Conservation (phyloP, 1,284 basidiomycete species). For the Tilletia setariae region DNA sequence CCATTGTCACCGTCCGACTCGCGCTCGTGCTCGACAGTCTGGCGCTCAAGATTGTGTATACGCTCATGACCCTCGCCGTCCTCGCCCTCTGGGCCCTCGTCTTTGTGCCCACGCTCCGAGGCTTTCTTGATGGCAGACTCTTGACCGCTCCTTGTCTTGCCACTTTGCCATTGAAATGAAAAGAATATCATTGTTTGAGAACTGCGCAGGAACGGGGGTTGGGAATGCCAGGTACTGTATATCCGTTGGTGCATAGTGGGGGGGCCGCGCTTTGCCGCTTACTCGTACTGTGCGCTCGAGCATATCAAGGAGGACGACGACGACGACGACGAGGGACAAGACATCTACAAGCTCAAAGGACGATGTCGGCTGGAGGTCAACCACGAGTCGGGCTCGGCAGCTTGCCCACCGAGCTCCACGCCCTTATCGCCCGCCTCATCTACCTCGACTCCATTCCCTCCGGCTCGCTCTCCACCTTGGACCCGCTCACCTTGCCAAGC, state of each 20-base stretch:
- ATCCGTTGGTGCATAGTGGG: too few relatives aligned
- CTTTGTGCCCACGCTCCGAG: slow-evolving; percentile 37
- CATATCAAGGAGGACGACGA: too few relatives aligned
- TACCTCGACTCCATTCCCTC: slow-evolving; percentile 41
- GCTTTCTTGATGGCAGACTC: slow-evolving; percentile 35
- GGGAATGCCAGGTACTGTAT: too few relatives aligned
- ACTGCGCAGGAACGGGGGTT: too few relatives aligned
- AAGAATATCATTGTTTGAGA: too few relatives aligned
- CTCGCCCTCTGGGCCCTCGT: slow-evolving; percentile 34
- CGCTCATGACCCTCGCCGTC: slow-evolving; percentile 32
- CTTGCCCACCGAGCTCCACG: slow-evolving; percentile 25
- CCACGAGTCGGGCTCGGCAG: slow-evolving; percentile 12
- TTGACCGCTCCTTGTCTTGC: slow-evolving; percentile 46
- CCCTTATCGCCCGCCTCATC: slow-evolving; percentile 21
- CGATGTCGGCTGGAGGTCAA: neutral
- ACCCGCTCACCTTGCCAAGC: slow-evolving; percentile 47
- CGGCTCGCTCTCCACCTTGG: slow-evolving; percentile 43
- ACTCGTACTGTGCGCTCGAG: too few relatives aligned
- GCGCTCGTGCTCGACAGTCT: slow-evolving; percentile 39
- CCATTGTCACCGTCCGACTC: slow-evolving; percentile 34
- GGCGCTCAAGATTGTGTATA: slow-evolving; percentile 39
- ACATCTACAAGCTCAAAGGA: too few relatives aligned
- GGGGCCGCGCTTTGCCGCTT: too few relatives aligned
- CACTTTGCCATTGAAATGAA: slow-evolving; percentile 32
- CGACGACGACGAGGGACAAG: too few relatives aligned